Percentiles rank a stretch among this genome's conserved stretches.
phyloP scores from a whole-genome alignment of 805 yeast species.

The Torulaspora gathmanii region DNA sequence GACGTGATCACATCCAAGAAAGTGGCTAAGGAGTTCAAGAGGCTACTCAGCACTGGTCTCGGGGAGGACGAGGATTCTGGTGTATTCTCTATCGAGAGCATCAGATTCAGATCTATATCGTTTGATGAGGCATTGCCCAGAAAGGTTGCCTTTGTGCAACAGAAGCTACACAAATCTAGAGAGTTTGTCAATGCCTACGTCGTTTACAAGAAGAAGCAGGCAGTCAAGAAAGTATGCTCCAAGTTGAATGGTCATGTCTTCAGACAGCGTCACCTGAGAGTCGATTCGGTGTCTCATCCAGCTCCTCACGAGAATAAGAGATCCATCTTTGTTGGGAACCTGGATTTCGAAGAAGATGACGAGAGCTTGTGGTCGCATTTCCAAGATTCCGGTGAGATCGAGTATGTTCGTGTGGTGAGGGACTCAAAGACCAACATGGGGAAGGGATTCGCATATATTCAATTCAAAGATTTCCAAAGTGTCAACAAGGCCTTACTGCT shows the following conservation, averaged over 20 bases:
- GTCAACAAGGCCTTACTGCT: conserved; percentile 79
- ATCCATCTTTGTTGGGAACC: conserved; percentile 86
- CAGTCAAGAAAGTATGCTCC: conserved; percentile 35
- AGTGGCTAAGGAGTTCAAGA: conserved; percentile 59
- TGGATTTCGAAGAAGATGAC: conserved; percentile 89
- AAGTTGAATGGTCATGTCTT: conserved; percentile 64
- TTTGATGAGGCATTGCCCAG: conserved; percentile 85
- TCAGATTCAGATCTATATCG: conserved; percentile 89
- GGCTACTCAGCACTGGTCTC: conserved; percentile 41
- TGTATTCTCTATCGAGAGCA: conserved; percentile 51
- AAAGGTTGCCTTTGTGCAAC: conserved; percentile 82
- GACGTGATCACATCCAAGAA: conserved; percentile 60
- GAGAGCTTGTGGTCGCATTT: conserved; percentile 85
- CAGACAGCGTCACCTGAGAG: conserved; percentile 72
- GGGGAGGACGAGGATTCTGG: conserved; percentile 19
- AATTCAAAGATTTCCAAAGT: conserved; percentile 66
- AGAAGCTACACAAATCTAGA: conserved; percentile 68
- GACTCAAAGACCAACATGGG: conserved; percentile 93
- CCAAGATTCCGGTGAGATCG: conserved; percentile 62
- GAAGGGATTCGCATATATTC: conserved; percentile 95
- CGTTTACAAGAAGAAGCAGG: conserved; percentile 59
- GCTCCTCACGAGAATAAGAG: conserved; percentile 76
- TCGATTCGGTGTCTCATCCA: conserved; percentile 92
- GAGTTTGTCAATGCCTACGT: conserved; percentile 85
- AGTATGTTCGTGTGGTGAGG: conserved; percentile 83